Base-by-base conservation (phyloP, 768 basidiomycete genomes). In the Tricholoma furcatifolium region DNA sequence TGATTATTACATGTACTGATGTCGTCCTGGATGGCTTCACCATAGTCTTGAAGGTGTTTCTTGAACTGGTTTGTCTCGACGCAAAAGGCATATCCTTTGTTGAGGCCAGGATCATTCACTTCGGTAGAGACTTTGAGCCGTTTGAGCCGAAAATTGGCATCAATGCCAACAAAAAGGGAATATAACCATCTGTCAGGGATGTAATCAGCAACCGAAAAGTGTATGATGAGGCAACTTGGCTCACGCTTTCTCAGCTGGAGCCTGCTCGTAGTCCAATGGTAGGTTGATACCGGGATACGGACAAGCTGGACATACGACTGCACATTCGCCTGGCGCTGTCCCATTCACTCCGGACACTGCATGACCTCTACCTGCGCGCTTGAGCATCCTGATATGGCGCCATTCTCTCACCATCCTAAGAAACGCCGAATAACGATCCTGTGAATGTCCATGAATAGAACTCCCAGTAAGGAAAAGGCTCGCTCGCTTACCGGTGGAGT, bases 261-360 rank as follows among this genome's bases (percentile, higher is more conserved):
- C 12, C 17, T 50, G 34, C 68, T 64, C n/a, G n/a, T n/a, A 67
- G 11, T 56, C 56, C 4, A 17, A 23, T 4, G 60, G 63, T 11
- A 69, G 31, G 47, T 70, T 69, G 65, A 69, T 9, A 60, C 63
- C n/a, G n/a, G n/a, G n/a, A n/a, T n/a, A n/a, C n/a, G n/a, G n/a
- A n/a, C n/a, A n/a, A n/a, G n/a, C n/a, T 7, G 62, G 64, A 39
- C 68, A 70, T 14, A 57, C 12, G 7, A 68, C 47, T 1, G 64
- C 65, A 20, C 60, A 57, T 38, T 65, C 54, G 0, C 65, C 62
- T 1, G 21, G 21, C 38, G 55, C 27, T 3, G 61, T 66, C 4
- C 20, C 51, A 1, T 17, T 30, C 5, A 61, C 44, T 11, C 66
- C 65, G 2, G 4, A 21, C n/a, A n/a, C n/a, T n/a, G n/a, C n/a